These are phyloP conservation scores for Xylariaceae sp. DNA, from an alignment of 2,329 filamentous ascomycete species.

Conservation along the genomic window DNA sequence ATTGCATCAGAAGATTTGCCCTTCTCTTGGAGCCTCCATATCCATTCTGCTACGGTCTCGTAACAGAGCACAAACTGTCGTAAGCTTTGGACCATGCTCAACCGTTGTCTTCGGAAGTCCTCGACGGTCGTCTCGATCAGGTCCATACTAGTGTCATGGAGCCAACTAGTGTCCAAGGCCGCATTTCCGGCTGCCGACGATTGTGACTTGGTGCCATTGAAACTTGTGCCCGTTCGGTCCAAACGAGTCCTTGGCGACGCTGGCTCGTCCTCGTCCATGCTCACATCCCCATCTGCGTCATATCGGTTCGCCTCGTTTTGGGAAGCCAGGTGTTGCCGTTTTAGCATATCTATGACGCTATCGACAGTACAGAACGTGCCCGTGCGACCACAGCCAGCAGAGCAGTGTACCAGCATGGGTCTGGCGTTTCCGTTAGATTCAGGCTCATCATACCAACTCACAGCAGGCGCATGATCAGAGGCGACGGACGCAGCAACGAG, in stretches of 20 bases:
- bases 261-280: constrained; percentile 43
- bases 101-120: constrained; percentile 82
- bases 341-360: constrained; percentile 93
- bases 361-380: constrained; percentile 97
- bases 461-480: constrained; percentile 36
- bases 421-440: constrained; percentile 56
- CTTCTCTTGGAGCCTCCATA: constrained; percentile 54
- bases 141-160: constrained; percentile 72
- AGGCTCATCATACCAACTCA: constrained; percentile 61
- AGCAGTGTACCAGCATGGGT: constrained; percentile 92
- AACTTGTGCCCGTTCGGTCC: not conserved
- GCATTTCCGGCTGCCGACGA: constrained; percentile 2
- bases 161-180: constrained; percentile 61
- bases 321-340: constrained; percentile 67
- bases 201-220: constrained; percentile 6
- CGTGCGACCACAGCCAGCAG: constrained; percentile 91
- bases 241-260: constrained; percentile 15
- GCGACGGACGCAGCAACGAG: constrained; percentile 39
- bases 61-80: constrained; percentile 96
- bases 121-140: constrained; percentile 85
- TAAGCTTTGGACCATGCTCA: constrained; percentile 96
- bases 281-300: constrained; percentile 50
- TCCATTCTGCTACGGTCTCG: constrained; percentile 90
- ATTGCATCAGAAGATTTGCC: constrained; percentile 19
- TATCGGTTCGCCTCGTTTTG: constrained; percentile 25